phyloP scores from a whole-genome alignment of 2,329 filamentous ascomycete species.

The Diaporthe ilicicola region DNA sequence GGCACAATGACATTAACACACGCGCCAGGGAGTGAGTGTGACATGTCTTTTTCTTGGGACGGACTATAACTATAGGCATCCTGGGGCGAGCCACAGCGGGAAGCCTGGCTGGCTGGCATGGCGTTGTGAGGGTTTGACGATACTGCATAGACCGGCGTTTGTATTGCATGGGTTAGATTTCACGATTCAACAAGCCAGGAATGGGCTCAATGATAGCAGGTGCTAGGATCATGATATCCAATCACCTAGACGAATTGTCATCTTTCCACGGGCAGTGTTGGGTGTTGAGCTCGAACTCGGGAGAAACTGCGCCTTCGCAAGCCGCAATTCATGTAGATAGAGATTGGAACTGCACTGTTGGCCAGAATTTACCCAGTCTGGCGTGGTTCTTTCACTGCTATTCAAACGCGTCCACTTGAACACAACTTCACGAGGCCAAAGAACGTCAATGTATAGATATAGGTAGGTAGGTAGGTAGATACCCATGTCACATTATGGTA shows the following conservation, averaged over 20 bases:
- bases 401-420: neutral
- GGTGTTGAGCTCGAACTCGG: neutral
- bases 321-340: neutral
- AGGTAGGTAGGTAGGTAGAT: neutral
- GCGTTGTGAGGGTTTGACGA: constrained; percentile 20
- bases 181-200: neutral
- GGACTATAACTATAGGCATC: neutral
- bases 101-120: constrained; percentile 19
- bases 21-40: neutral
- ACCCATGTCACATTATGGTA: neutral
- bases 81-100: neutral
- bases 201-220: neutral
- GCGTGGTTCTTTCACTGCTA: neutral
- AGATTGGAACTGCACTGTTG: no score
- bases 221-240: neutral
- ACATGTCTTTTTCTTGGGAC: neutral
- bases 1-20: constrained; percentile 15
- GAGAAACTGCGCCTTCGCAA: neutral
- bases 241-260: no score
- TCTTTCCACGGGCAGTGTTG: neutral
- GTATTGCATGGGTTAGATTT: constrained; percentile 12
- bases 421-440: neutral
- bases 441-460: neutral
- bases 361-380: neutral
- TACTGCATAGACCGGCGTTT: constrained; percentile 30